These are phyloP conservation scores for Leccinum sublutescens DNA, from an alignment of 768 basidiomycete species.

Conservation along the genomic window DNA sequence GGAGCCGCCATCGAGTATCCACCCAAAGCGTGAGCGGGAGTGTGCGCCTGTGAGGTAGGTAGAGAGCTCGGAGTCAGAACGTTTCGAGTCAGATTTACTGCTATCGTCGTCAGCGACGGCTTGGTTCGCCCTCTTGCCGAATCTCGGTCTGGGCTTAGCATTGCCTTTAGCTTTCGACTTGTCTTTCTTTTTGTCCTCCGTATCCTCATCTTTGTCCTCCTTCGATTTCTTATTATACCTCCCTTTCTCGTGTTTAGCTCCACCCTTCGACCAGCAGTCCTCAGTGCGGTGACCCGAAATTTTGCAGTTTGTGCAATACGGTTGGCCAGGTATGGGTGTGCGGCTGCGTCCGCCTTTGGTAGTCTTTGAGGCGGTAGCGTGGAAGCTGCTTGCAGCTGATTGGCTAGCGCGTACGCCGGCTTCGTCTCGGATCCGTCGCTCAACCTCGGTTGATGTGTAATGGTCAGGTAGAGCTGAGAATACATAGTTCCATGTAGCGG, in stretches of 20 bases:
- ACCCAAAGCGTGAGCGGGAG: constrained; percentile 1
- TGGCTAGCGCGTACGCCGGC: too few species aligned
- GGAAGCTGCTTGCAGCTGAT: too few species aligned
- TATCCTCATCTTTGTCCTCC: neutral
- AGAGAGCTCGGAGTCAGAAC: neutral
- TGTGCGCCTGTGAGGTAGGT: neutral
- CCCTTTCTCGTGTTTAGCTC: neutral
- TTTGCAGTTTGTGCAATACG: neutral
- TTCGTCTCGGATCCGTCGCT: neutral
- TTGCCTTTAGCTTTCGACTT: neutral
- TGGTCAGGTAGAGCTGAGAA: too few species aligned
- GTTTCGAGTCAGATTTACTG: neutral
- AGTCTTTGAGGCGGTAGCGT: too few species aligned
- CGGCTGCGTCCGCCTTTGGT: too few species aligned
- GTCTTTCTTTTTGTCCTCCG: neutral
- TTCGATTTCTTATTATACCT: neutral
- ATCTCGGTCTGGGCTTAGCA: neutral
- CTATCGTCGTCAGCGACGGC: neutral
- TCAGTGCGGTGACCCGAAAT: neutral
- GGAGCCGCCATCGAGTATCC: constrained; percentile 6
- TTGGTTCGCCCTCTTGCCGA: neutral
- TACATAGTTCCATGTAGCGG: too few species aligned
- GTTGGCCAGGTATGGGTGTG: too few species aligned
- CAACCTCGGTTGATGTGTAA: too few species aligned
- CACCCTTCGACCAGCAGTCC: neutral